Percentiles rank a stretch among this genome's conserved stretches.
Conservation (phyloP, 169 alveolate species). For the Plasmodium chabaudi region DNA sequence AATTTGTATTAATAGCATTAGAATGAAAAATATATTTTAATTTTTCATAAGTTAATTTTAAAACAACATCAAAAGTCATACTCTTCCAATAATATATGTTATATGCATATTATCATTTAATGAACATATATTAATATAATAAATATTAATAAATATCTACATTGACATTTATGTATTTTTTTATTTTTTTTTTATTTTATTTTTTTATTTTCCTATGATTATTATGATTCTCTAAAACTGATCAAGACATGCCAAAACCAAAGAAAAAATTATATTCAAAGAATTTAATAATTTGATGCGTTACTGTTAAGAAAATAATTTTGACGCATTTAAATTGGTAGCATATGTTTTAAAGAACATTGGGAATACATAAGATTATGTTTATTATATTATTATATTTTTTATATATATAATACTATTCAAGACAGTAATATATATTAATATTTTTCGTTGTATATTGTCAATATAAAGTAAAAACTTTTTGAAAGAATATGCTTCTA, state of each 20-base stretch:
- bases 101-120: too few relatives aligned
- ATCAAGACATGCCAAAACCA: slow-evolving; percentile 35
- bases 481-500: not conserved
- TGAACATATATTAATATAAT: not conserved
- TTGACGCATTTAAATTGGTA: slow-evolving; percentile 40
- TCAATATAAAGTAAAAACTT: too few relatives aligned
- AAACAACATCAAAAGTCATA: not conserved
- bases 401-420: too few relatives aligned
- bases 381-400: not conserved
- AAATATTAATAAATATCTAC: too few relatives aligned
- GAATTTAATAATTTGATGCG: slow-evolving; percentile 35
- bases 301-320: slow-evolving; percentile 54
- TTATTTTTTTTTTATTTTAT: too few relatives aligned
- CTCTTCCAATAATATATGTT: too few relatives aligned
- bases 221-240: slow-evolving; percentile 55
- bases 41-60: too few relatives aligned
- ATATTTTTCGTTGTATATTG: too few relatives aligned
- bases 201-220: slow-evolving; percentile 9
- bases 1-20: too few relatives aligned
- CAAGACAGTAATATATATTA: too few relatives aligned
- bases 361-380: slow-evolving; percentile 15
- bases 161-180: too few relatives aligned
- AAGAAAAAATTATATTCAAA: slow-evolving; percentile 27
- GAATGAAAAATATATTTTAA: too few relatives aligned
- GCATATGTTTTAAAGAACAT: slow-evolving; percentile 46